A percentile compares a stretch with the other conserved stretches of the same genome.
These are phyloP conservation scores for Cryptosporidium viatorum DNA, from an alignment of 169 alveolate species.

Conservation along the genomic window DNA sequence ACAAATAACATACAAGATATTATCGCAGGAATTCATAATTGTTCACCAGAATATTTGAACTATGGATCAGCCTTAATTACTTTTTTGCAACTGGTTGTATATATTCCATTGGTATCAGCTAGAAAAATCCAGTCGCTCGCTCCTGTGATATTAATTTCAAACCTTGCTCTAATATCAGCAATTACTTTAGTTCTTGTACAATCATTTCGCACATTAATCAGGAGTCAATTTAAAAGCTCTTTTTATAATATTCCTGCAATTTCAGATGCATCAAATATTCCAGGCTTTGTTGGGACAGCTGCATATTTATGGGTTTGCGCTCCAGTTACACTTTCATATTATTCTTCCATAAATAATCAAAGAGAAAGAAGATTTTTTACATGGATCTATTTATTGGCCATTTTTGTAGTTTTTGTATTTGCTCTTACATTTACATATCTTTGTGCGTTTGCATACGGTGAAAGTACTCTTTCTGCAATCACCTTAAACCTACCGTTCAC, in stretches of 20 bases:
- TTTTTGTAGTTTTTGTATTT: slow-evolving; percentile 53
- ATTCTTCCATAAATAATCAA: slow-evolving; percentile 13
- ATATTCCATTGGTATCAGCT: slow-evolving; percentile 44
- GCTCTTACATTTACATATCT: slow-evolving; percentile 61
- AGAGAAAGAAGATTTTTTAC: slow-evolving; percentile 37
- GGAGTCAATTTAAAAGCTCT: background rate
- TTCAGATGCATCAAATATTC: slow-evolving; percentile 7
- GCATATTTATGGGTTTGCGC: slow-evolving; percentile 76
- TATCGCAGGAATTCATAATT: slow-evolving; percentile 60
- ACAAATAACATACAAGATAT: slow-evolving; percentile 69
- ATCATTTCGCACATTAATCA: slow-evolving; percentile 22
- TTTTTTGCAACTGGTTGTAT: slow-evolving; percentile 34
- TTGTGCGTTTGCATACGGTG: slow-evolving; percentile 74
- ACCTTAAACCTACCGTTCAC: slow-evolving; percentile 65
- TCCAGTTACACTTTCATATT: slow-evolving; percentile 65
- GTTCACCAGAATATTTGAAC: slow-evolving; percentile 39
- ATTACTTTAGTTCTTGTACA: slow-evolving; percentile 30
- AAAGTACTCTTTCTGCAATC: slow-evolving; percentile 38
- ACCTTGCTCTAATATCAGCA: slow-evolving; percentile 49
- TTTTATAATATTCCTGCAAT: slow-evolving; percentile 22
- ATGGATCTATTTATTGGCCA: slow-evolving; percentile 41
- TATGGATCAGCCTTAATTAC: slow-evolving; percentile 52
- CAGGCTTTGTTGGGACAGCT: slow-evolving; percentile 73
- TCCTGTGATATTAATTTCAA: slow-evolving; percentile 32
- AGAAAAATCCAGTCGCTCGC: slow-evolving; percentile 52